phyloP scores from a whole-genome alignment of 371 early-diverging fungal species.

The Dichotomocladium elegans region DNA sequence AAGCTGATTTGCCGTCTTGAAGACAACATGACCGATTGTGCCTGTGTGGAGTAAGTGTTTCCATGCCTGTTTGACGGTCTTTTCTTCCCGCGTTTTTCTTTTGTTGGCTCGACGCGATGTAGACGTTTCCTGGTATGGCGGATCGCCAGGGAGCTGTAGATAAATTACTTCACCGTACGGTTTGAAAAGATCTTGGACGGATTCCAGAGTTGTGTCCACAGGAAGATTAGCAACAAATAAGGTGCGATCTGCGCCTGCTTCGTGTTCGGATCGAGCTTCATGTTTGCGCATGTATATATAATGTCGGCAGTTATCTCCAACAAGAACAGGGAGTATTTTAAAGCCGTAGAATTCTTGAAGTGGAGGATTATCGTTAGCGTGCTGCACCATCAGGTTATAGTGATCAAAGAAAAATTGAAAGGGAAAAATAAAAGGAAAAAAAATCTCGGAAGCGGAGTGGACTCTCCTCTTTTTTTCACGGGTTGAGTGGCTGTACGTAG shows the following conservation, averaged over 20 bases:
- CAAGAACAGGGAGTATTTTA: conserved; percentile 51
- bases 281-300: conserved; percentile 75
- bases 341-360: conserved; percentile 53
- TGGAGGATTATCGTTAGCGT: conserved; percentile 5
- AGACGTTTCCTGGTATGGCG: conserved; percentile 27
- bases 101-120: conserved; percentile 18
- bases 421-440: neutral
- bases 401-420: neutral
- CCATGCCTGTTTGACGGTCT: conserved; percentile 13
- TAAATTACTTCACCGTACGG: conserved; percentile 9
- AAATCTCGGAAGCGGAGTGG: no score
- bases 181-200: conserved; percentile 71
- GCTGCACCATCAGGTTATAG: neutral
- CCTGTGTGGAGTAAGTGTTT: conserved; percentile 50
- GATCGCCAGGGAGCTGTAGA: conserved; percentile 11
- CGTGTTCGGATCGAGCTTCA: conserved; percentile 45
- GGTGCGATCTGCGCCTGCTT: conserved; percentile 63
- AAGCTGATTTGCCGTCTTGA: conserved; percentile 63
- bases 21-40: conserved; percentile 74
- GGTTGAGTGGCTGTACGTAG: neutral
- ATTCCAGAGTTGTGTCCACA: conserved; percentile 69
- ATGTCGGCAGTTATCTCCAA: conserved; percentile 48
- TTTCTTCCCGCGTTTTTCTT: conserved; percentile 17
- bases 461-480: no score
- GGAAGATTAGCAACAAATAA: conserved; percentile 83